Conservation (phyloP, 129 eudicot genomes). For the Daucus carota region DH1_v3.0 NC_030381.2:31115001-31115500, state of each 20-base stretch:
- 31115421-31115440: no score
- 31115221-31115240: neutral
- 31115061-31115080: conserved; percentile 99
- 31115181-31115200: conserved; percentile 91
- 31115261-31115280: no score
- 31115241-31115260: neutral
- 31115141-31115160: conserved; percentile 91
- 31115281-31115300: no score
- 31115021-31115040: conserved; percentile 89
- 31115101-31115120: conserved; percentile 79
- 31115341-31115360: neutral
- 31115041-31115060: conserved; percentile 83
- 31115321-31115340: neutral
- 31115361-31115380: no score
- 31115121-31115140: conserved; percentile 98
- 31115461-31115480: neutral
- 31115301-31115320: neutral
- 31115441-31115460: neutral
- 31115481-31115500: neutral
- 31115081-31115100: conserved; percentile 79
- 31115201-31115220: conserved; percentile 60
- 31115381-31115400: neutral
- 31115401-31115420: neutral
- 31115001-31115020: conserved; percentile 7
- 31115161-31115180: conserved; percentile 97